phyloP scores from a whole-genome alignment of 768 basidiomycete species.

The Termitomyces sp. region DNA sequence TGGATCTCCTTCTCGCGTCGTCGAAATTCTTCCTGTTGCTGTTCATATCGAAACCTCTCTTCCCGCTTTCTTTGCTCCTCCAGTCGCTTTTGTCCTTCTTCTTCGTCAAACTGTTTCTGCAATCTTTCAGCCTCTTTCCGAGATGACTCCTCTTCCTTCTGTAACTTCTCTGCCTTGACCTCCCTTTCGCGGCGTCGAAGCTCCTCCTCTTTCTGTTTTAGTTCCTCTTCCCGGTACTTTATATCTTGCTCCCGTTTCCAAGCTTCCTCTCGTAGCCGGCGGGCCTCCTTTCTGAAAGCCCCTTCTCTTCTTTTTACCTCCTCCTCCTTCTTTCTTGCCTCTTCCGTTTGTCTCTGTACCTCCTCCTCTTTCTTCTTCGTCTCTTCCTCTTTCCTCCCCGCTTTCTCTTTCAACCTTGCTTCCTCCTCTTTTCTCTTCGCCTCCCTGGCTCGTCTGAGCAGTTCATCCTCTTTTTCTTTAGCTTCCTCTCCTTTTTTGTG shows the following conservation, averaged over 20 bases:
- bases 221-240: constrained; percentile 30
- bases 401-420: constrained; percentile 20
- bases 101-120: constrained; percentile 19
- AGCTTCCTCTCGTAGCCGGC: constrained; percentile 22
- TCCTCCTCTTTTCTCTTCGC: constrained; percentile 16
- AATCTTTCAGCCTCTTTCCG: constrained; percentile 19
- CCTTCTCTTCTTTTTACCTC: constrained; percentile 24
- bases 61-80: constrained; percentile 23
- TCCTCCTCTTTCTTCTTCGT: constrained; percentile 12
- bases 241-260: constrained; percentile 24
- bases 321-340: constrained; percentile 23
- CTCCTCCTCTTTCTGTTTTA: constrained; percentile 27
- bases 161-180: constrained; percentile 20
- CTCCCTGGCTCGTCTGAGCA: no score
- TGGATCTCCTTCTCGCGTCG: constrained; percentile 38
- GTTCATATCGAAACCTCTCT: constrained; percentile 21
- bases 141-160: constrained; percentile 21
- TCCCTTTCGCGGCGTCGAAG: constrained; percentile 18
- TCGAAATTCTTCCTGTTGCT: constrained; percentile 37
- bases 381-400: constrained; percentile 18
- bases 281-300: constrained; percentile 22
- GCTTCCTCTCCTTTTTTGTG: no score
- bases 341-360: constrained; percentile 19
- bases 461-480: no score
- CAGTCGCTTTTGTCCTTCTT: constrained; percentile 18